These are phyloP conservation scores for Heimioporus sp. DNA, from an alignment of 768 basidiomycete genomes.

Conservation along the genomic window DNA sequence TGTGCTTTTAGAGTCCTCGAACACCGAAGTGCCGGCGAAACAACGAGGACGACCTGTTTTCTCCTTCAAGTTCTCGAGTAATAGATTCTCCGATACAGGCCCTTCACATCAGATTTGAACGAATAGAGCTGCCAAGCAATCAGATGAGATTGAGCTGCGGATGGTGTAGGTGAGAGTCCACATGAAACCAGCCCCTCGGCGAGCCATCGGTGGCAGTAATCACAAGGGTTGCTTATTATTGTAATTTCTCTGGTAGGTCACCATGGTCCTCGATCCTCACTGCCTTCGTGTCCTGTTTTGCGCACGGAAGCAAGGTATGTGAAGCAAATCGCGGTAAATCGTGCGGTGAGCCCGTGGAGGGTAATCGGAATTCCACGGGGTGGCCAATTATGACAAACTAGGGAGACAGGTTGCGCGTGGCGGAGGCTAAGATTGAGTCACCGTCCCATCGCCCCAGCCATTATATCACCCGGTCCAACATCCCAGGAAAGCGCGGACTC, in stretches of 20 bases:
- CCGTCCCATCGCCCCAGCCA: neutral
- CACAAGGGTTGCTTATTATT: slow-evolving; percentile 6
- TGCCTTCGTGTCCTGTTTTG: slow-evolving; percentile 20
- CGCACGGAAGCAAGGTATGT: slow-evolving; percentile 18
- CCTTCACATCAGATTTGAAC: too few species aligned
- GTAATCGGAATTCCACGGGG: slow-evolving; percentile 25
- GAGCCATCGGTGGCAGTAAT: neutral
- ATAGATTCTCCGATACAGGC: too few species aligned
- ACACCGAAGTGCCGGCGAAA: too few species aligned
- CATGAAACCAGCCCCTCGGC: too few species aligned
- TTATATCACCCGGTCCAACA: neutral
- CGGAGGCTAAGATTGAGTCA: neutral
- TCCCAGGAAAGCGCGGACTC: neutral
- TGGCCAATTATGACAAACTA: neutral
- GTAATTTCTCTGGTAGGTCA: slow-evolving; percentile 3
- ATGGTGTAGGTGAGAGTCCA: too few species aligned
- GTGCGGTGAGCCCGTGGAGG: slow-evolving; percentile 15
- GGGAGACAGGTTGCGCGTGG: slow-evolving; percentile 1
- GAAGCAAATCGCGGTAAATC: slow-evolving; percentile 12
- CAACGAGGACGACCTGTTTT: too few species aligned
- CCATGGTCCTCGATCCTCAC: slow-evolving; percentile 16
- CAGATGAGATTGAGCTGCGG: too few species aligned
- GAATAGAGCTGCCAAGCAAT: too few species aligned
- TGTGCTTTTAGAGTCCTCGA: too few species aligned
- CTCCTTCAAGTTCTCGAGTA: too few species aligned